Evolutionary conservation across 2,329 filamentous ascomycete genomes (phyloP).

Genomic region (Alternaria burnsii): DNA sequence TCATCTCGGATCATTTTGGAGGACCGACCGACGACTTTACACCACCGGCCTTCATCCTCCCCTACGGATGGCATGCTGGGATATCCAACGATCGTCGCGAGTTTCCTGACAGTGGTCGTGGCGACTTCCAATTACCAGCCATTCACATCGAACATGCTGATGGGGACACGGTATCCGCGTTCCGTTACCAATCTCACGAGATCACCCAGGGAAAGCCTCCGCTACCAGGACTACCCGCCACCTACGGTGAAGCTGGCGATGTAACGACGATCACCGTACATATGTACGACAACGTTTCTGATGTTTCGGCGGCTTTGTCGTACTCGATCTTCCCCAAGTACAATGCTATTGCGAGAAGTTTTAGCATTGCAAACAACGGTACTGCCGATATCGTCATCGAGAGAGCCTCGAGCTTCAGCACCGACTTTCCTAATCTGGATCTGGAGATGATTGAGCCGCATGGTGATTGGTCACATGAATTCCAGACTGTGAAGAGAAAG

Average conservation of each 20-base stretch:
- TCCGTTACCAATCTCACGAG: slow-evolving; percentile 67
- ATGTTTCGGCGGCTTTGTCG: slow-evolving; percentile 65
- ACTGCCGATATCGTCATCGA: slow-evolving; percentile 62
- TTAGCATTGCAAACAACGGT: slow-evolving; percentile 68
- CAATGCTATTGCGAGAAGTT: slow-evolving; percentile 69
- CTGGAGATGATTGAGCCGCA: slow-evolving; percentile 69
- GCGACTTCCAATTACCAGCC: slow-evolving; percentile 69
- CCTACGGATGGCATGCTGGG: slow-evolving; percentile 63
- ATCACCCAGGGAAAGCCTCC: slow-evolving; percentile 65
- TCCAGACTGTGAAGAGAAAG: slow-evolving; percentile 62
- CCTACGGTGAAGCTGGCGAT: slow-evolving; percentile 64
- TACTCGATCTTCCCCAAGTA: slow-evolving; percentile 71
- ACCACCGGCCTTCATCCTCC: slow-evolving; percentile 50
- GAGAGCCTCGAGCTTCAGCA: slow-evolving; percentile 67
- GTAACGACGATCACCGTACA: slow-evolving; percentile 67
- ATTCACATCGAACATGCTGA: slow-evolving; percentile 67
- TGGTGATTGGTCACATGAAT: slow-evolving; percentile 71
- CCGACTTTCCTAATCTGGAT: slow-evolving; percentile 68
- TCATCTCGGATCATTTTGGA: slow-evolving; percentile 70
- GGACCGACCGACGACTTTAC: slow-evolving; percentile 63
- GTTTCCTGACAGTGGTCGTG: slow-evolving; percentile 70
- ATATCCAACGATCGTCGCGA: slow-evolving; percentile 65
- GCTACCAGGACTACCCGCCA: slow-evolving; percentile 66
- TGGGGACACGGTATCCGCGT: slow-evolving; percentile 67
- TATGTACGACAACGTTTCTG: slow-evolving; percentile 66